Percentiles rank a stretch among this genome's conserved stretches.
Conservation (phyloP, 192 early-diverging fungal species). For the Backusella tuberculispora region DNA sequence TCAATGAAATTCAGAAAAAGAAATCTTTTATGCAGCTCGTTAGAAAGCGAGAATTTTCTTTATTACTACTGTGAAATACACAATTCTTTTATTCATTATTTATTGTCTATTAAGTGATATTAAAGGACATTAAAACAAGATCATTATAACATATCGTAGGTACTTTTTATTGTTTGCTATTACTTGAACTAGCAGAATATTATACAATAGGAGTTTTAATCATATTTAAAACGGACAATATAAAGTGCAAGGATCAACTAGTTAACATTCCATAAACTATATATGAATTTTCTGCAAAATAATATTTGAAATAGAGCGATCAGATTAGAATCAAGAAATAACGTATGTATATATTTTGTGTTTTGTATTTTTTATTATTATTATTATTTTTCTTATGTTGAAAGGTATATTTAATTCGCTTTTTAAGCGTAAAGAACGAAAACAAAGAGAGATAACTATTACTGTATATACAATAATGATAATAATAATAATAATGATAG, state of each 20-base stretch:
- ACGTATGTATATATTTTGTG: background rate
- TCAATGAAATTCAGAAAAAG: background rate
- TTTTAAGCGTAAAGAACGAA: background rate
- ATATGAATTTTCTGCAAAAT: background rate
- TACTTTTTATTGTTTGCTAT: too few species aligned
- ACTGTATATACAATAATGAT: too few species aligned
- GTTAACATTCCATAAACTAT: background rate
- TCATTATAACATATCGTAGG: too few species aligned
- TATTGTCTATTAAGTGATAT: background rate
- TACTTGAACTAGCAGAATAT: too few species aligned
- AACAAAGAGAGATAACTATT: background rate
- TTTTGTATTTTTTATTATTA: too few species aligned
- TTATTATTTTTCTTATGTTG: background rate
- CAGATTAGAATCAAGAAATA: background rate
- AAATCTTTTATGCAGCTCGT: background rate
- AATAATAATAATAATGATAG: too few species aligned
- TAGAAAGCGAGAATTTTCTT: background rate
- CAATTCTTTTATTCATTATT: background rate
- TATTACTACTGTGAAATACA: background rate
- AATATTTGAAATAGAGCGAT: background rate
- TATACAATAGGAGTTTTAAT: conserved; percentile 5
- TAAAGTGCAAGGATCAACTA: background rate
- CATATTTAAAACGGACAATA: background rate
- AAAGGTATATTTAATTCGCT: conserved; percentile 15
- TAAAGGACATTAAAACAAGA: background rate